phyloP scores from a whole-genome alignment of 2,329 filamentous ascomycete genomes.

The Botrytis elliptica region DNA sequence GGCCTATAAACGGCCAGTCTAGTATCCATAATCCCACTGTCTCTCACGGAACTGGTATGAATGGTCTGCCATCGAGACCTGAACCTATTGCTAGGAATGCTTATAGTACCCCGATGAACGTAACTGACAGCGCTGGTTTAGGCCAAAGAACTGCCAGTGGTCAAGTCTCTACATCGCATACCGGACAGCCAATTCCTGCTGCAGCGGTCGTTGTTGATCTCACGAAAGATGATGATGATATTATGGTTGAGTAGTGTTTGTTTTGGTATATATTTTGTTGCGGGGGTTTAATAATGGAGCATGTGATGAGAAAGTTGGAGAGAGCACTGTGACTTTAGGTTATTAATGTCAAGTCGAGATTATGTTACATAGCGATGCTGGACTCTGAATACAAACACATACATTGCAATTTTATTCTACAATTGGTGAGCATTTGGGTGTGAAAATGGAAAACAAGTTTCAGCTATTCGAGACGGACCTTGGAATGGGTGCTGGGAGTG shows the following conservation, averaged over 20 bases:
- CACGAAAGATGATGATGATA: background rate
- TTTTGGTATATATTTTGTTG: background rate
- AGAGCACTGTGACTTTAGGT: background rate
- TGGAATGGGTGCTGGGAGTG: background rate
- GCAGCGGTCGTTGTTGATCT: background rate
- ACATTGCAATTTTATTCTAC: background rate
- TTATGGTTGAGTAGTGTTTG: background rate
- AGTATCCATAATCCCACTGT: background rate
- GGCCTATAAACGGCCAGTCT: background rate
- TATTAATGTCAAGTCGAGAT: background rate
- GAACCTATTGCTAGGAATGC: background rate
- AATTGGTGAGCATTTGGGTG: background rate
- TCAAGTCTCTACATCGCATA: background rate
- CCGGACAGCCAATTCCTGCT: background rate
- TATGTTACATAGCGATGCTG: background rate
- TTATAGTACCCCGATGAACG: background rate
- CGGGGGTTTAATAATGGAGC: background rate
- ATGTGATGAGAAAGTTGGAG: background rate
- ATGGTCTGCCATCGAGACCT: background rate
- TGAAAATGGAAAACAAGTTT: accelerated
- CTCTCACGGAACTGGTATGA: background rate
- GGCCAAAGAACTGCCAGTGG: background rate
- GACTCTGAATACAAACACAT: background rate
- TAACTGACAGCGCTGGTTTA: background rate
- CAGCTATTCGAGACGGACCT: background rate